phyloP scores from a whole-genome alignment of 2,329 filamentous ascomycete genomes.

The Neonectria sp. region DNA sequence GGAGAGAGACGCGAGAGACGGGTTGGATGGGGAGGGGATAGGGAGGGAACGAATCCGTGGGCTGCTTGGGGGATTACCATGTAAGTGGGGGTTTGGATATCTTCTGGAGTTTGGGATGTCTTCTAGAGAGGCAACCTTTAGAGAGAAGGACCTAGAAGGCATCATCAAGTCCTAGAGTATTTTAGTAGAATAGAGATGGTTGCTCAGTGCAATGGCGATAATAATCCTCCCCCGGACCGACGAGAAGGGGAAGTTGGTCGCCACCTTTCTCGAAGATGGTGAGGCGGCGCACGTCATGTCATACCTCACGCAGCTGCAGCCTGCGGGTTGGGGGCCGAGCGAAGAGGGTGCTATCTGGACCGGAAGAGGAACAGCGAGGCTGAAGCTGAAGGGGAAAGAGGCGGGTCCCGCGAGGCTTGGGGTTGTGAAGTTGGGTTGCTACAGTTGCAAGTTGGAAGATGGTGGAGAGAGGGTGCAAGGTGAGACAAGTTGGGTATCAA shows the following conservation, averaged over 20 bases:
- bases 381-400: not conserved
- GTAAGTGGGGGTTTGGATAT: conserved; percentile 10
- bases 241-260: not conserved
- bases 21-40: conserved; percentile 35
- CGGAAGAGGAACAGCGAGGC: not conserved
- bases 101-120: too few relatives aligned
- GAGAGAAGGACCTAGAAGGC: not conserved
- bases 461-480: not conserved
- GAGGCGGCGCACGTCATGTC: not conserved
- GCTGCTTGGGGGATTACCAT: conserved; percentile 37
- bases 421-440: not conserved
- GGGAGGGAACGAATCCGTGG: conserved; percentile 31
- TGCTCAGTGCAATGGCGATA: too few relatives aligned
- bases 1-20: conserved; percentile 26
- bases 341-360: not conserved
- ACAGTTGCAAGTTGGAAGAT: not conserved
- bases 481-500: not conserved
- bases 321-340: not conserved
- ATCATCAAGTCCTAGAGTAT: not conserved
- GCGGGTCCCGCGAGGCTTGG: too few relatives aligned
- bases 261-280: not conserved
- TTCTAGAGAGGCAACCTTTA: not conserved
- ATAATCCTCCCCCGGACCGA: too few relatives aligned
- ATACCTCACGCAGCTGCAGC: not conserved
- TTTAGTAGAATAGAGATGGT: not conserved